phyloP scores from a whole-genome alignment of 495 filamentous ascomycete species.

The Durotheca rogersii region DNA sequence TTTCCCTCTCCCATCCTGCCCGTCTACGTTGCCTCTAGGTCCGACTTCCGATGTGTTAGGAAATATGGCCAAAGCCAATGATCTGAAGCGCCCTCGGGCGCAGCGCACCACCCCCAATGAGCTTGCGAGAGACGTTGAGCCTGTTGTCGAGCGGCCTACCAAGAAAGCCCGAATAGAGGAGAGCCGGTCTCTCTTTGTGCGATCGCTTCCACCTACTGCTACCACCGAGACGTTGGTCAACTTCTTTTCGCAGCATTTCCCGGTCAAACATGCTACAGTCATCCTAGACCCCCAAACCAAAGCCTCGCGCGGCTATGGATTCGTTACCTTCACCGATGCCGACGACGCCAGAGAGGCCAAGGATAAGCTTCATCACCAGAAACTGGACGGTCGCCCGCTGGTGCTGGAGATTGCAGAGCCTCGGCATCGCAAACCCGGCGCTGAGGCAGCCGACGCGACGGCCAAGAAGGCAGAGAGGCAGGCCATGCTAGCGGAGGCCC shows the following conservation, averaged over 20 bases:
- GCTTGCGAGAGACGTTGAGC: slow-evolving; percentile 18
- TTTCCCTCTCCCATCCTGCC: no score
- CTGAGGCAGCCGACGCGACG: slow-evolving; percentile 37
- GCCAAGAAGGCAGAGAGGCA: slow-evolving; percentile 59
- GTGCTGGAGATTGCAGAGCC: slow-evolving; percentile 85
- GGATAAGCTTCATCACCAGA: slow-evolving; percentile 71
- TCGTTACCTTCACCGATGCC: slow-evolving; percentile 92
- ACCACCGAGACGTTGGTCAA: slow-evolving; percentile 83
- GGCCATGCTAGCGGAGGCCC: slow-evolving; percentile 53
- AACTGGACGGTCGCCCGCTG: slow-evolving; percentile 76
- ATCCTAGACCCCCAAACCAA: slow-evolving; percentile 81
- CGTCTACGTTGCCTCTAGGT: no score
- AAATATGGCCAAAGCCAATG: slow-evolving; percentile 38
- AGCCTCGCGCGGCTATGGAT: slow-evolving; percentile 85
- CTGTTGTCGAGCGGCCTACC: slow-evolving; percentile 33
- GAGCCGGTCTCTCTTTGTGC: slow-evolving; percentile 81
- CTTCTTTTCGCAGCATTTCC: slow-evolving; percentile 89
- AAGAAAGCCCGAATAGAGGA: slow-evolving; percentile 50
- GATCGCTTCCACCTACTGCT: slow-evolving; percentile 71
- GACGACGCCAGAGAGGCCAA: slow-evolving; percentile 83
- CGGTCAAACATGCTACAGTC: slow-evolving; percentile 89
- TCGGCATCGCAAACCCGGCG: slow-evolving; percentile 65
- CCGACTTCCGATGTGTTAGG: not conserved
- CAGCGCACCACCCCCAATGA: slow-evolving; percentile 29
- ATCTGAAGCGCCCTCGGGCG: slow-evolving; percentile 37